Base-by-base conservation (phyloP, 2,329 filamentous ascomycete genomes). In the Samsoniella hepiali region DNA sequence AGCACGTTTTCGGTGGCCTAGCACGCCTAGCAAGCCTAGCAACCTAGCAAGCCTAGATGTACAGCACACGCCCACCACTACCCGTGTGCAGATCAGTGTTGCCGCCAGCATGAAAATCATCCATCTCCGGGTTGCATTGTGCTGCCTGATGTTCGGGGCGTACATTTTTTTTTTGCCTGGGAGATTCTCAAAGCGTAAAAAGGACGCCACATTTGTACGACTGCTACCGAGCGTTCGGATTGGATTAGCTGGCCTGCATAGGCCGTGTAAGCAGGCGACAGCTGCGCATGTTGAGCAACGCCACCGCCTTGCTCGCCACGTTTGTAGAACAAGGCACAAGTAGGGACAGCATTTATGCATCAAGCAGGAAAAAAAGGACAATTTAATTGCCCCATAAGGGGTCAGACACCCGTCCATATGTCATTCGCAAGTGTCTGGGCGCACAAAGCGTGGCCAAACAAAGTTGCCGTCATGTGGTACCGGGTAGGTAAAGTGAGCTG, bases 1-100 rank as follows among this genome's bases (percentile, higher is more conserved):
- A 40, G 51, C 59, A 62, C 59, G 51, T 56, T 62, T 61, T 55
- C 40, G n/a, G 59, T 40, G 15, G 50, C 49, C 34, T 60, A 36
- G 47, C 29, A 29, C 5, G 5, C 34, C 34, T 8, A 32, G 38
- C 13, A 34, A 38, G 5, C 34, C 34, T 8, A 32, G 38, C 13
- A 34, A 38, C 49, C 34, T 60, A 36, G 47, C 29, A 29, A 10
- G 5, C 34, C 34, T 8, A 32, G 38, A 9, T n/a, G 32, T 40
- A 54, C 57, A 61, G n/a, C 58, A 31, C 58, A 61, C 31, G 22
- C 31, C 31, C 59, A 62, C 50, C 59, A 61, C 49, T 15, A 54
- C 13, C 40, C 8, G n/a, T 53, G 17, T n/a, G 31, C 47, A 54
- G 38, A 54, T 54, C 40, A 45, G n/a, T 40, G n/a, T 27, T 29